These are phyloP conservation scores for Westerdykella aurantiaca DNA, from an alignment of 2,329 filamentous ascomycete genomes.

Conservation along the genomic window DNA sequence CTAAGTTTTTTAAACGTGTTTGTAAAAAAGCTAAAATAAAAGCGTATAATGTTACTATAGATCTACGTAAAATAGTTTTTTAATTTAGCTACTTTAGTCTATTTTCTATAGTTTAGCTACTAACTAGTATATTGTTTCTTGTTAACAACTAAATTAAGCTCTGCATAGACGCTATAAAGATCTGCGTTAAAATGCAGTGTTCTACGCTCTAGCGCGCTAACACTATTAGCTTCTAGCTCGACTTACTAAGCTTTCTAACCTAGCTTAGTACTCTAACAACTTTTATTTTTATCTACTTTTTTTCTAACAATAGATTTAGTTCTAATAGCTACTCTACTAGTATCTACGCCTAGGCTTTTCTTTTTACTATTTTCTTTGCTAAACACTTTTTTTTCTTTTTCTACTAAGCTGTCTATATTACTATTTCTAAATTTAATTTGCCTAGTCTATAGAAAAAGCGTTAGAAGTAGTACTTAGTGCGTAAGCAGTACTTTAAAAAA, in stretches of 20 bases:
- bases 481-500: conserved; percentile 73
- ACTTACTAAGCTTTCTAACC: conserved; percentile 79
- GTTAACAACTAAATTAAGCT: conserved; percentile 96
- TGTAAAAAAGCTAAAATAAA: conserved; percentile 76
- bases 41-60: conserved; percentile 80
- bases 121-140: conserved; percentile 84
- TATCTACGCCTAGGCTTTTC: conserved; percentile 72
- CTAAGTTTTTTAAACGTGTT: conserved; percentile 71
- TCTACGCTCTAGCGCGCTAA: conserved; percentile 87
- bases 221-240: conserved; percentile 89
- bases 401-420: conserved; percentile 64
- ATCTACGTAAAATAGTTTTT: conserved; percentile 65
- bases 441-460: conserved; percentile 81
- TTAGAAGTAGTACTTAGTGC: conserved; percentile 70
- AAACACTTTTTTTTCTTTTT: conserved; percentile 86
- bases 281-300: conserved; percentile 83
- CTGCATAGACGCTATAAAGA: conserved; percentile 89
- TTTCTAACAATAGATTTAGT: conserved; percentile 63
- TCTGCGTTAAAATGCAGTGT: conserved; percentile 80
- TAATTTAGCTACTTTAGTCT: conserved; percentile 78
- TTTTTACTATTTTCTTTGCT: conserved; percentile 75
- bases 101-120: conserved; percentile 90
- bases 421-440: conserved; percentile 75
- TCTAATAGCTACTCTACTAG: conserved; percentile 61
- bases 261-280: conserved; percentile 90